Conservation (phyloP, 2,329 filamentous ascomycete genomes). For the Aureobasidium sp. region DNA sequence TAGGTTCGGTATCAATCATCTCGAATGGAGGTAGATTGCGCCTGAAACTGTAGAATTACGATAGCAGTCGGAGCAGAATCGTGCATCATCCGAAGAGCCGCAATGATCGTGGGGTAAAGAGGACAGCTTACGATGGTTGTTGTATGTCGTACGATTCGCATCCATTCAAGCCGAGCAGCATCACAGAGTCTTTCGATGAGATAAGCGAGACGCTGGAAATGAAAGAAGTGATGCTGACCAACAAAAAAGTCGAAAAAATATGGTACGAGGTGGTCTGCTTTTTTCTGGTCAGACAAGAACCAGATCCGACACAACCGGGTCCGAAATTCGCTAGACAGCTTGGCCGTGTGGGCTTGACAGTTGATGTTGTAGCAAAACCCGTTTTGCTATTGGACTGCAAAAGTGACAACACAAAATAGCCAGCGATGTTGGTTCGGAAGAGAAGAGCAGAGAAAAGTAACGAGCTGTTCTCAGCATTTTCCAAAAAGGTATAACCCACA, state of each 20-base stretch:
- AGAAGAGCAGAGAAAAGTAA: too few relatives aligned
- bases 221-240: neutral
- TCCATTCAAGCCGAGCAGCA: neutral
- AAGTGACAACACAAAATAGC: too few relatives aligned
- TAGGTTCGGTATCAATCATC: too few relatives aligned
- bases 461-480: too few relatives aligned
- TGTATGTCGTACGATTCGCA: neutral
- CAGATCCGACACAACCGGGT: constrained; percentile 1
- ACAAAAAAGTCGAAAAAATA: neutral
- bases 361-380: neutral
- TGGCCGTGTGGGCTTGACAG: neutral
- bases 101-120: neutral
- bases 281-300: neutral
- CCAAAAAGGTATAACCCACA: too few relatives aligned
- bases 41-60: too few relatives aligned
- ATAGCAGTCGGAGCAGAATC: too few relatives aligned
- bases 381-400: neutral
- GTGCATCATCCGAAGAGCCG: neutral
- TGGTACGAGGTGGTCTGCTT: neutral
- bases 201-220: neutral
- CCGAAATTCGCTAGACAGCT: neutral
- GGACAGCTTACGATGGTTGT: neutral
- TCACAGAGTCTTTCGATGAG: neutral
- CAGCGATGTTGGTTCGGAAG: too few relatives aligned
- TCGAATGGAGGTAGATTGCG: too few relatives aligned